A percentile compares a stretch with the other conserved stretches of the same genome.
Evolutionary conservation across 805 yeast species (phyloP).

Genomic region (Candida endomychidarum): DNA sequence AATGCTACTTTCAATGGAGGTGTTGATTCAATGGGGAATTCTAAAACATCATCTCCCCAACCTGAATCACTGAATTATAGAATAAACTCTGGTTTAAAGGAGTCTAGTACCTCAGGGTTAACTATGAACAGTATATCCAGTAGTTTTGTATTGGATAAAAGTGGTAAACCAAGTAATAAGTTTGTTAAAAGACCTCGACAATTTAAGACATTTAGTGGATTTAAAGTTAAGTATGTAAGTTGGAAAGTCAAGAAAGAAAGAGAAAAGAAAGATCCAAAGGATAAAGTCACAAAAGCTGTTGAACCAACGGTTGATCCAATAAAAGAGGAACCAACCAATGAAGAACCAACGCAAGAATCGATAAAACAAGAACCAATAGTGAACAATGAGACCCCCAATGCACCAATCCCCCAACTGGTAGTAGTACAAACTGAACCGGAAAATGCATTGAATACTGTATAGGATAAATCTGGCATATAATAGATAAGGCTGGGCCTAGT

Average conservation of each 20-base stretch:
- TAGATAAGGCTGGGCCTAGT: background rate
- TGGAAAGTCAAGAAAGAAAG: constrained; percentile 20
- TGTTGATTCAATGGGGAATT: constrained; percentile 8
- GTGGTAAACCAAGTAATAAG: constrained; percentile 32
- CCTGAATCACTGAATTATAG: constrained; percentile 22
- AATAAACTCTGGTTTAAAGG: constrained; percentile 41
- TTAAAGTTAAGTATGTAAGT: constrained; percentile 29
- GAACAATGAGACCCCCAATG: background rate
- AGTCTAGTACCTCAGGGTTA: constrained; percentile 41
- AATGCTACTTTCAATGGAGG: constrained; percentile 14
- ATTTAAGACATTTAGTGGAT: constrained; percentile 46
- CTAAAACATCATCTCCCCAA: constrained; percentile 32
- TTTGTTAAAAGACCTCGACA: constrained; percentile 36
- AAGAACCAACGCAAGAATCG: background rate
- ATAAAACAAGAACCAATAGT: constrained; percentile 2
- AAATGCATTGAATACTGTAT: background rate
- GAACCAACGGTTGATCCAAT: background rate
- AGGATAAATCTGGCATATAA: background rate
- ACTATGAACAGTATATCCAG: constrained; percentile 34
- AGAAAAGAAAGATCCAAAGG: constrained; percentile 6
- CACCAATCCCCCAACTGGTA: background rate
- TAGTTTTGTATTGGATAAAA: constrained; percentile 31
- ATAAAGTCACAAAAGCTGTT: constrained; percentile 1
- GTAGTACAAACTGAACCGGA: background rate
- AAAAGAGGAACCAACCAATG: constrained; percentile 6